phyloP scores from a whole-genome alignment of 441 rosid species.

The Adansonia rubrostipa region DNA sequence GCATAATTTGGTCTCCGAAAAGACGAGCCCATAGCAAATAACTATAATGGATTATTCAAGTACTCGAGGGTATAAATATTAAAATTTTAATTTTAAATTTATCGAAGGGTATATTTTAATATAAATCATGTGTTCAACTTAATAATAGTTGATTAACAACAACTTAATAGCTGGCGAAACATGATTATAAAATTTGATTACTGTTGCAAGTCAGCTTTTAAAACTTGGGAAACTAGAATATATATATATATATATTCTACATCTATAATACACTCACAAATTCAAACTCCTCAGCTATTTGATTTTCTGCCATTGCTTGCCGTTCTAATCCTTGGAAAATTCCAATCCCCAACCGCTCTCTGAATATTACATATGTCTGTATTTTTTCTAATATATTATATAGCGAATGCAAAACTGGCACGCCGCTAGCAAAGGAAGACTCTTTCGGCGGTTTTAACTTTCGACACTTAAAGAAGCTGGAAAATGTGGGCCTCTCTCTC shows the following conservation, averaged over 20 bases:
- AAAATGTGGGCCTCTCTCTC: not conserved
- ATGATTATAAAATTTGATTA: not conserved
- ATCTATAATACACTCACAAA: not conserved
- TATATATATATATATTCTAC: not conserved
- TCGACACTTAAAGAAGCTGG: not conserved
- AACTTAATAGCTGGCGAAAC: not conserved
- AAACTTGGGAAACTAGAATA: not conserved
- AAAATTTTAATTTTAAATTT: no score
- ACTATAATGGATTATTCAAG: no score
- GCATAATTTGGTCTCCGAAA: not conserved
- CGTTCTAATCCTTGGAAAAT: not conserved
- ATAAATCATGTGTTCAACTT: not conserved
- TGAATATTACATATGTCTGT: not conserved
- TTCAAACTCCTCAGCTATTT: not conserved
- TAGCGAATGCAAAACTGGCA: not conserved
- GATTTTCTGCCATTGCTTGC: not conserved
- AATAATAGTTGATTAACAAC: not conserved
- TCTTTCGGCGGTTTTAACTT: constrained; percentile 22
- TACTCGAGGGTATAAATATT: no score
- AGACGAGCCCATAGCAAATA: not conserved
- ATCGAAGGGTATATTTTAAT: not conserved
- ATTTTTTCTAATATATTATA: not conserved
- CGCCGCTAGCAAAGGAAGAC: constrained; percentile 28
- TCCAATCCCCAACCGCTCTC: not conserved
- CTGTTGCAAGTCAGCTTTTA: not conserved